Evolutionary conservation across 2,329 filamentous ascomycete species (phyloP).

Genomic region (Pseudopithomyces chartarum): DNA sequence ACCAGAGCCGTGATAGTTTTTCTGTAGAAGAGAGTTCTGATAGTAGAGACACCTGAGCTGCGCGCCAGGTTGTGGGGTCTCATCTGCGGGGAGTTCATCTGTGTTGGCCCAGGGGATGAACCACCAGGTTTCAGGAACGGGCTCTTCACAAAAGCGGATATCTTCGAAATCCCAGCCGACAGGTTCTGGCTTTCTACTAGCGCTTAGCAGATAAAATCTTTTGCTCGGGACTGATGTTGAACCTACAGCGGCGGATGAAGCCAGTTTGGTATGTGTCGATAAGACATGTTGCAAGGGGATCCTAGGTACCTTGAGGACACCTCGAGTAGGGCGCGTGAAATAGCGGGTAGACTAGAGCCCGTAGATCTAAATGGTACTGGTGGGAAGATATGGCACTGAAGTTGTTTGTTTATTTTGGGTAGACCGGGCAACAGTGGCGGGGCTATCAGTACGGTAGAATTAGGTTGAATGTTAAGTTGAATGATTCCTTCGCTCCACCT

Average conservation of each 20-base stretch:
- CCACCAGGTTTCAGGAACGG: neutral
- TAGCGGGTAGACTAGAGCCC: no score
- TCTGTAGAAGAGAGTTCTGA: neutral
- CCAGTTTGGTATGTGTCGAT: neutral
- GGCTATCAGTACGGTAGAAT: no score
- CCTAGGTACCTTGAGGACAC: no score
- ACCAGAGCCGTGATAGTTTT: neutral
- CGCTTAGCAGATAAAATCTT: neutral
- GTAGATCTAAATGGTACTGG: no score
- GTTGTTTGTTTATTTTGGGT: no score
- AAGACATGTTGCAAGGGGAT: neutral
- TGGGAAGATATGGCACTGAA: no score
- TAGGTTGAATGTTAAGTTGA: no score
- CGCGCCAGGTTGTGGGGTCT: neutral
- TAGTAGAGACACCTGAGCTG: neutral
- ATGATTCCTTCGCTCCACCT: no score
- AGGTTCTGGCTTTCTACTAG: neutral
- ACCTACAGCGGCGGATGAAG: neutral
- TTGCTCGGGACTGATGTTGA: neutral
- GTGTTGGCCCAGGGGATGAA: slow-evolving; percentile 6
- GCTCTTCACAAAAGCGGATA: neutral
- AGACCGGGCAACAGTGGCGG: no score
- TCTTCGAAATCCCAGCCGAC: slow-evolving; percentile 8
- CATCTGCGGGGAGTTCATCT: neutral
- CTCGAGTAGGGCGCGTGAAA: no score